Evolutionary conservation across 441 rosid genomes (phyloP), one percentile per base, ranked within the genome.

Genomic region (Erodium texanum): DNA sequence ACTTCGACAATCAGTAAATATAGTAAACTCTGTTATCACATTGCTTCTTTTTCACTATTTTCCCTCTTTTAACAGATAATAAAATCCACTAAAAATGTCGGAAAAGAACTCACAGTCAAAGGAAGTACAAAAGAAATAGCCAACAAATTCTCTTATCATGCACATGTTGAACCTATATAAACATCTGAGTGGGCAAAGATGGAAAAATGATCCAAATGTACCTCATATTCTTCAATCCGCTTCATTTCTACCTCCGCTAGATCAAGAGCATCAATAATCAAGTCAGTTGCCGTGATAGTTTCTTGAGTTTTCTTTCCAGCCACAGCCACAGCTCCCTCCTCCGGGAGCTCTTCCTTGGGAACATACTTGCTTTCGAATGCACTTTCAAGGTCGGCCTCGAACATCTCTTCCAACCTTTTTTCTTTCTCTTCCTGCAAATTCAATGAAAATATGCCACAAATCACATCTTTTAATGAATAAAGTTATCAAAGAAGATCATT

Each of bases 381-480:
- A 78, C 75, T 86, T 16, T 93, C 97, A 73, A 83, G 74, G 80
- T 91, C 97, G 75, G 95, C 79, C 83, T 91, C 97, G 24, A 94
- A 94, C 79, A 88, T 85, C 80, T 91, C 90, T 76, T 94, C 97
- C 80, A 94, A 72, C 77, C 93, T 89, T 80, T 91, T 89, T 70
- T 94, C 99, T 70, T 91, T 91, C 78, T 94, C 99, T 78, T 94
- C 99, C 99, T 93, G 87, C 76, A 78, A 65, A 81, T 79, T 1
- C 52, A 24, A 19, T 45, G 10, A 74, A 75, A 66, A 16, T n/a
- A 29, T 20, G 19, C 27, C 62, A 36, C 38, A 10, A 29, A 64
- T 75, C 5, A 8, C 61, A 24, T 9, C 61, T 20, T 66, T n/a
- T 20, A 23, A 52, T 27, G 11, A 38, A 38, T 38, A 11, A 38